A percentile compares a stretch with the other conserved stretches of the same genome.
These are phyloP conservation scores for Colletotrichum somersetense DNA, from an alignment of 2,329 filamentous ascomycete species.

Conservation along the genomic window DNA sequence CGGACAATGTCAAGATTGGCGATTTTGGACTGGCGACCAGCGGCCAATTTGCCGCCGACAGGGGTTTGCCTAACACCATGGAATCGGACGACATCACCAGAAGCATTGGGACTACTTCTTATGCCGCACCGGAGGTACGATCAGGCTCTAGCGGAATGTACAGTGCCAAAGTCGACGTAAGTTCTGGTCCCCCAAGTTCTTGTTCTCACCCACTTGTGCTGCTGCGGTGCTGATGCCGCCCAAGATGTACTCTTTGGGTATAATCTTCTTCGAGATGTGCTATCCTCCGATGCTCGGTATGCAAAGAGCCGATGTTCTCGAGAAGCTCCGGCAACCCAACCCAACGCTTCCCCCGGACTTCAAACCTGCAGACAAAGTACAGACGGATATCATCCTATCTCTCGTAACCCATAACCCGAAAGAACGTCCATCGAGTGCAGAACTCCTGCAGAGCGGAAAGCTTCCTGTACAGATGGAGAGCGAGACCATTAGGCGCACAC, in stretches of 20 bases:
- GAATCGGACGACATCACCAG: slow-evolving; percentile 76
- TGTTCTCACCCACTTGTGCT: slow-evolving; percentile 9
- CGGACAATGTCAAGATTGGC: slow-evolving; percentile 93
- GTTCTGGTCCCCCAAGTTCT: slow-evolving; percentile 47
- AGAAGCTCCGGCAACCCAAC: slow-evolving; percentile 74
- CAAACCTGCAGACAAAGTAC: slow-evolving; percentile 75
- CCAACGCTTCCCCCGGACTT: slow-evolving; percentile 82
- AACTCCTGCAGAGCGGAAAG: slow-evolving; percentile 87
- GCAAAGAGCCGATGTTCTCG: slow-evolving; percentile 74
- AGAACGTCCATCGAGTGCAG: slow-evolving; percentile 83
- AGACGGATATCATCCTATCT: slow-evolving; percentile 82
- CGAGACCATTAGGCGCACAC: slow-evolving; percentile 86
- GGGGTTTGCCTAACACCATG: slow-evolving; percentile 54
- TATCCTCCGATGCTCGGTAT: slow-evolving; percentile 73
- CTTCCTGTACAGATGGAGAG: slow-evolving; percentile 93
- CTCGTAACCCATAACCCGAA: slow-evolving; percentile 86
- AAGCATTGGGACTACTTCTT: slow-evolving; percentile 84
- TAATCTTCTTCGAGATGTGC: slow-evolving; percentile 99
- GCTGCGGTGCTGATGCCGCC: slow-evolving; percentile 34
- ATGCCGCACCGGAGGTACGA: slow-evolving; percentile 92
- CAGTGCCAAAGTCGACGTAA: slow-evolving; percentile 90
- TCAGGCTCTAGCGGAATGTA: slow-evolving; percentile 82
- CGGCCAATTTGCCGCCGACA: slow-evolving; percentile 79
- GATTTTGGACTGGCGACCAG: slow-evolving; percentile 96
- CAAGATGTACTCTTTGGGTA: slow-evolving; percentile 93